Evolutionary conservation across 176 grass and related monocot genomes (phyloP).

Genomic region (Cenchrus americanus): DNA sequence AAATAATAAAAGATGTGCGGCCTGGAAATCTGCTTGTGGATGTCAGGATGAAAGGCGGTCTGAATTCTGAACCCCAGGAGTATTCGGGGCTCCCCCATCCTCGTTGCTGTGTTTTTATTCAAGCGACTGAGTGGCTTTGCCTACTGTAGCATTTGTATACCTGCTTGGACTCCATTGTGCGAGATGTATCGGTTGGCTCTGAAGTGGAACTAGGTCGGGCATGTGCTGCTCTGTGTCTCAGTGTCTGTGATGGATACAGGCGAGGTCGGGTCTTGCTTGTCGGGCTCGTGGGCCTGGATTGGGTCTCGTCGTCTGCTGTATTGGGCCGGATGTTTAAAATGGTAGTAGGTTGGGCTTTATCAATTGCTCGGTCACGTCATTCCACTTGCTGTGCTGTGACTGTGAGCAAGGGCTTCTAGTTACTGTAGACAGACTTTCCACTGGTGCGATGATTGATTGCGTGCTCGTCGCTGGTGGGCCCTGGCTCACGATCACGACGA

Average conservation of each 20-base stretch:
- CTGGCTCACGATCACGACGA: background rate
- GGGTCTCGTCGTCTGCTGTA: no score
- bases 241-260: no score
- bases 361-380: no score
- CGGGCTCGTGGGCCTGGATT: no score
- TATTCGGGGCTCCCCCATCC: background rate
- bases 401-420: no score
- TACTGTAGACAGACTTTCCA: conserved; percentile 6
- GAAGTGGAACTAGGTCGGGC: no score
- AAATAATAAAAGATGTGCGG: background rate
- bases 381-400: no score
- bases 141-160: background rate
- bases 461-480: background rate
- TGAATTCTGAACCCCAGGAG: background rate
- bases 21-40: background rate
- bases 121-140: background rate
- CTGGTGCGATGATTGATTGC: conserved; percentile 23
- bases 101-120: background rate
- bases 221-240: no score
- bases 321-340: background rate
- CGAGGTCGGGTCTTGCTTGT: no score
- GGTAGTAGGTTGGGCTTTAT: background rate
- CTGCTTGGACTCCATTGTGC: no score
- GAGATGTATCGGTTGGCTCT: no score
- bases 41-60: background rate